A percentile compares a stretch with the other conserved stretches of the same genome.
Evolutionary conservation across 1,284 basidiomycete species (phyloP).

Genomic region (Sanghuangporus sanghuang): DNA sequence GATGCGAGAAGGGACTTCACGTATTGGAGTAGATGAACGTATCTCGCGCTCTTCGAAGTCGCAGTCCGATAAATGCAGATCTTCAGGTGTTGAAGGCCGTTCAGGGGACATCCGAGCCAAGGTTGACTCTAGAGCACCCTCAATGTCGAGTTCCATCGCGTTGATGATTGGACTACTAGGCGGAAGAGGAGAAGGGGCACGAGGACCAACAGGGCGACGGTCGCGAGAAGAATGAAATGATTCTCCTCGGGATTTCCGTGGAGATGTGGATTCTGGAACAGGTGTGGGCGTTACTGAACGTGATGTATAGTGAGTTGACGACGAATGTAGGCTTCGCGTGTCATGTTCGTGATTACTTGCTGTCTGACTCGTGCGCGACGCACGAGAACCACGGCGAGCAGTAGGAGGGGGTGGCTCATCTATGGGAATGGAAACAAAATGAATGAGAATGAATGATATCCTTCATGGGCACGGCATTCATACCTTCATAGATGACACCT

Average conservation of each 20-base stretch:
- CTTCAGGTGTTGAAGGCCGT: conserved; percentile 10
- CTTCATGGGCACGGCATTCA: conserved; percentile 15
- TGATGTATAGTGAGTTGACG: conserved; percentile 31
- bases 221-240: conserved; percentile 43
- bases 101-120: conserved; percentile 27
- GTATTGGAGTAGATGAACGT: conserved; percentile 1
- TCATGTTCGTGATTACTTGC: conserved; percentile 24
- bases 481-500: conserved; percentile 73
- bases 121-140: conserved; percentile 37
- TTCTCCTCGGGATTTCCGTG: conserved; percentile 24
- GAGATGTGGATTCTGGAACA: conserved; percentile 28
- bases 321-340: conserved; percentile 33
- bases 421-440: conserved; percentile 25
- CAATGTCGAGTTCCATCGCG: conserved; percentile 32
- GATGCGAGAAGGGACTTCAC: conserved; percentile 40
- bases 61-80: background rate
- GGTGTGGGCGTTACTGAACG: conserved; percentile 17
- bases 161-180: conserved; percentile 26
- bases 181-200: conserved; percentile 47
- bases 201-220: conserved; percentile 61
- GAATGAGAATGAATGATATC: background rate
- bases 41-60: conserved; percentile 1
- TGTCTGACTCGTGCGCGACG: conserved; percentile 31
- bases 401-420: conserved; percentile 54
- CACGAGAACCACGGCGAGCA: conserved; percentile 45